These are phyloP conservation scores for Mimosa pudica DNA, from an alignment of 306 rosid genomes.

Conservation along the genomic window DNA sequence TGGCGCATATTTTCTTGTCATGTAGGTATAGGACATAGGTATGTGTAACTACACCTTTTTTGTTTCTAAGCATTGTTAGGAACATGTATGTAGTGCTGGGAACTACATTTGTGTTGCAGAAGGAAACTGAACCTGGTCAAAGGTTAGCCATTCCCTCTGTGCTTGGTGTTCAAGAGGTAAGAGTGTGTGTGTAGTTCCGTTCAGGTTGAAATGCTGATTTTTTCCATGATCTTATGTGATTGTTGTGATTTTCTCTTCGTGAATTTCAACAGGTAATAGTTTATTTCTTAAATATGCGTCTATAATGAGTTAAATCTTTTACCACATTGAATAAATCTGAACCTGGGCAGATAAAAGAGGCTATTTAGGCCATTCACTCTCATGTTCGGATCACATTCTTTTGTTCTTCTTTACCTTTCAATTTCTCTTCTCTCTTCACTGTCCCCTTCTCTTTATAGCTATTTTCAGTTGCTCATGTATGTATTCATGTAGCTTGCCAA, in stretches of 20 bases:
- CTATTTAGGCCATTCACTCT: too few relatives aligned
- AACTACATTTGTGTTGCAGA: constrained; percentile 92
- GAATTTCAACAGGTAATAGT: constrained; percentile 62
- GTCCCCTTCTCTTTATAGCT: too few relatives aligned
- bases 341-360: too few relatives aligned
- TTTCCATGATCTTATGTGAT: neutral
- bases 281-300: constrained; percentile 37
- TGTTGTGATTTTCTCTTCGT: constrained; percentile 11
- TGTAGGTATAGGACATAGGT: too few relatives aligned
- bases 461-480: too few relatives aligned
- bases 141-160: constrained; percentile 67
- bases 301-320: too few relatives aligned
- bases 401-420: too few relatives aligned
- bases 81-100: constrained; percentile 88
- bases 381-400: too few relatives aligned
- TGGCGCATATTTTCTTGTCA: too few relatives aligned
- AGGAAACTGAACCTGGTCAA: constrained; percentile 83
- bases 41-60: neutral
- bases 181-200: neutral
- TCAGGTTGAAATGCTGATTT: constrained; percentile 6
- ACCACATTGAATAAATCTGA: too few relatives aligned
- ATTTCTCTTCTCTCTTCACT: too few relatives aligned
- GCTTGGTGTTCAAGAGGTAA: constrained; percentile 60
- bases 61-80: constrained; percentile 51
- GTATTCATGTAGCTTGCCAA: too few relatives aligned